phyloP scores from a whole-genome alignment of 192 early-diverging fungal species.

The Coemansia sp. region DNA sequence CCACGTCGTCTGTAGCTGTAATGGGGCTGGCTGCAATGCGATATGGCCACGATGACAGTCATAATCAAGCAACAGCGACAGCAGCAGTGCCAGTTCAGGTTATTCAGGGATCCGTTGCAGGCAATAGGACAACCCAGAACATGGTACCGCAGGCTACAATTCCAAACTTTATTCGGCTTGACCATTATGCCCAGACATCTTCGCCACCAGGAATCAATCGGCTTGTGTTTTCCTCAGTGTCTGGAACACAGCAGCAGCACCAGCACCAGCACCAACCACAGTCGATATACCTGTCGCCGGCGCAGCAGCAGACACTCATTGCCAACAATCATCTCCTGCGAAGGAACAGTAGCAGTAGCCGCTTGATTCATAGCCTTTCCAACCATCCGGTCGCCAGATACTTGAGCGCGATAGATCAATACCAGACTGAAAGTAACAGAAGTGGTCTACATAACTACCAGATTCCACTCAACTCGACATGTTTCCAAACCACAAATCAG shows the following conservation, averaged over 20 bases:
- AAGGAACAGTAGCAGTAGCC: slow-evolving; percentile 10
- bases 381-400: background rate
- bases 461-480: background rate
- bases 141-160: background rate
- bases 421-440: background rate
- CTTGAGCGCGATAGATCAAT: background rate
- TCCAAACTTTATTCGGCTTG: background rate
- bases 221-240: background rate
- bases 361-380: background rate
- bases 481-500: background rate
- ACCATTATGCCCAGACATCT: background rate
- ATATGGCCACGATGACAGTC: slow-evolving; percentile 17
- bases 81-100: background rate
- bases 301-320: slow-evolving; percentile 2
- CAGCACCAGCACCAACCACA: slow-evolving; percentile 20
- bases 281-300: background rate
- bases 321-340: background rate
- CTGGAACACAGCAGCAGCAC: slow-evolving; percentile 13
- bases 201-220: background rate
- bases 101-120: background rate
- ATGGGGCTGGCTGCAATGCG: slow-evolving; percentile 36
- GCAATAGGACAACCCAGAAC: background rate
- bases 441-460: background rate
- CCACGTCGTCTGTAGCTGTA: slow-evolving; percentile 38
- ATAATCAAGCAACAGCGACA: background rate